Evolutionary conservation across 768 basidiomycete genomes (phyloP).

Genomic region (Lactarius pseudohatsudake): DNA sequence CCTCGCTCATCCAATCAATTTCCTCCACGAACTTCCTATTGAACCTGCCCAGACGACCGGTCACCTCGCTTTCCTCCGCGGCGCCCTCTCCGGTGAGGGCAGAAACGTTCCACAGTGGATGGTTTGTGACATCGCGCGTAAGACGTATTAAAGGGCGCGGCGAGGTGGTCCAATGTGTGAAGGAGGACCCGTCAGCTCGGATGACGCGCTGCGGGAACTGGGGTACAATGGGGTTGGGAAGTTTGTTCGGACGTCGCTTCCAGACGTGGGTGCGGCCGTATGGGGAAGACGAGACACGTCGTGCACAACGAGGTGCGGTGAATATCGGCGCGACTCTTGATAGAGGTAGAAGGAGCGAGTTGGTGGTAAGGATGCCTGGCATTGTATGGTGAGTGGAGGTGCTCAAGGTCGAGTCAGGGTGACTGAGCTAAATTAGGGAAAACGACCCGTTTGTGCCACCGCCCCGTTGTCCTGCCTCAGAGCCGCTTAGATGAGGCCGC

Average conservation of each 20-base stretch:
- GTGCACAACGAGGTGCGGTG: constrained; percentile 27
- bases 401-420: not conserved
- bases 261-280: constrained; percentile 85
- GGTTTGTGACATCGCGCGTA: constrained; percentile 86
- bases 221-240: constrained; percentile 84
- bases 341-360: not conserved
- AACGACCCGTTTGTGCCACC: not conserved
- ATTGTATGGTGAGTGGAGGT: not conserved
- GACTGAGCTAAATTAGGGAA: not conserved
- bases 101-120: constrained; percentile 81
- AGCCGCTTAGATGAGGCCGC: not conserved
- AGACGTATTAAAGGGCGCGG: constrained; percentile 74
- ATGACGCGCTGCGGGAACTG: constrained; percentile 85
- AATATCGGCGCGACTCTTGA: not conserved
- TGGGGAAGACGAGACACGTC: constrained; percentile 65
- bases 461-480: not conserved
- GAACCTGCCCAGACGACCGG: constrained; percentile 81
- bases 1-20: constrained; percentile 36
- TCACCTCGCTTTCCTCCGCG: constrained; percentile 68
- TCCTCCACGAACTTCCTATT: constrained; percentile 66
- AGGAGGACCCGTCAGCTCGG: constrained; percentile 86
- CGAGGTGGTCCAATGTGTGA: constrained; percentile 86
- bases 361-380: constrained; percentile 4
- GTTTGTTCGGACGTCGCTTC: constrained; percentile 61
- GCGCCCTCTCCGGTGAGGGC: constrained; percentile 42